Conservation (phyloP, 345 rosid species). For the Aethionema arabicum region DNA sequence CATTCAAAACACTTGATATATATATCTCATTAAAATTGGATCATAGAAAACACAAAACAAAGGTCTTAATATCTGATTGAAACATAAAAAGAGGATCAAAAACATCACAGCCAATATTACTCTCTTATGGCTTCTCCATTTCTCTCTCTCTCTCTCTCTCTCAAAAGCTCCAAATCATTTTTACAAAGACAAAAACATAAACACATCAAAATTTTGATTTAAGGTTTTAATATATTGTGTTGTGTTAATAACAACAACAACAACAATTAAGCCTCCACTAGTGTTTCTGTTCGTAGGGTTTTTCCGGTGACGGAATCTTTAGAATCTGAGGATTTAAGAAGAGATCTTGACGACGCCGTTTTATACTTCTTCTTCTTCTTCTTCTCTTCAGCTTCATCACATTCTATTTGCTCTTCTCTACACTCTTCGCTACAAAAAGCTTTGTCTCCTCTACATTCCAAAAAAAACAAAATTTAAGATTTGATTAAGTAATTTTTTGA, state of each 20-base stretch:
- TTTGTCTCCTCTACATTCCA: conserved; percentile 27
- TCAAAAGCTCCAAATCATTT: neutral
- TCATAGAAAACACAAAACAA: neutral
- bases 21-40: too few species aligned
- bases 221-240: neutral
- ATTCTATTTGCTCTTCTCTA: conserved; percentile 77
- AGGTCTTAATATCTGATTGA: too few species aligned
- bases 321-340: conserved; percentile 40
- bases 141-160: neutral
- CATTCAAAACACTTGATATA: too few species aligned
- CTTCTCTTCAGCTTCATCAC: conserved; percentile 54
- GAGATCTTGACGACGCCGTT: conserved; percentile 45
- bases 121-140: conserved; percentile 22
- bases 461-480: neutral
- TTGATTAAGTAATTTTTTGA: neutral
- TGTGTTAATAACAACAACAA: neutral
- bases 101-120: conserved; percentile 20
- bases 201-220: too few species aligned
- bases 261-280: conserved; percentile 42
- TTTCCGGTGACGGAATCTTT: conserved; percentile 38
- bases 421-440: conserved; percentile 71
- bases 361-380: conserved; percentile 45
- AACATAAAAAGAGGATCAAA: neutral
- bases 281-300: conserved; percentile 50
- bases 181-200: neutral